phyloP scores from a whole-genome alignment of 2,329 filamentous ascomycete species.

The Ceratocystiopsis minuta region DNA sequence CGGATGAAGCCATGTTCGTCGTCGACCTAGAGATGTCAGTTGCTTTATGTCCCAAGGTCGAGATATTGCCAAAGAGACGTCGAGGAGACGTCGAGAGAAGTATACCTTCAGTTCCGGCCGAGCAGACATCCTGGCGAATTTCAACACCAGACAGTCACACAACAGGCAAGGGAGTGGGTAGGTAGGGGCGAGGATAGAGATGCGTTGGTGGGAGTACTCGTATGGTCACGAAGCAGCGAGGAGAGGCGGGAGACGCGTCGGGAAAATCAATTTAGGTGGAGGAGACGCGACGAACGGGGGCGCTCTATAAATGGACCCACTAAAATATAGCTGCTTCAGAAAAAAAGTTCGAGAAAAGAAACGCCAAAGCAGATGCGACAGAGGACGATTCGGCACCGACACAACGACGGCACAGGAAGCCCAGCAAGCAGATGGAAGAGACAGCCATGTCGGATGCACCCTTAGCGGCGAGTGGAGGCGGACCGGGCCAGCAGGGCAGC shows the following conservation, averaged over 20 bases:
- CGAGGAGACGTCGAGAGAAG: background rate
- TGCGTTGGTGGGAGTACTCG: background rate
- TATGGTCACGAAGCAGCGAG: background rate
- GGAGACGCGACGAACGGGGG: constrained; percentile 2
- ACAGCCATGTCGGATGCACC: too few species aligned
- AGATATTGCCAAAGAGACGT: too few species aligned
- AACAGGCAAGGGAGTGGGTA: too few species aligned
- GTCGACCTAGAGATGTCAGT: constrained; percentile 46
- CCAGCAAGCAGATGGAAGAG: background rate
- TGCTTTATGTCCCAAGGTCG: too few species aligned
- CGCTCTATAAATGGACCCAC: background rate
- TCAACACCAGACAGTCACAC: too few species aligned
- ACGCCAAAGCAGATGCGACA: background rate
- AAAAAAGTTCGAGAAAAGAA: background rate
- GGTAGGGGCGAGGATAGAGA: background rate
- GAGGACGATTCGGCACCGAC: too few species aligned
- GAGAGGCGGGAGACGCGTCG: constrained; percentile 6
- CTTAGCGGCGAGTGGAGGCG: too few species aligned
- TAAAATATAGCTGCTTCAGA: background rate
- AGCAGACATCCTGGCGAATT: constrained; percentile 40
- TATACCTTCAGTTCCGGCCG: constrained; percentile 52
- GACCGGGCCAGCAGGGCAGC: too few species aligned
- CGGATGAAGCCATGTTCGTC: constrained; percentile 95
- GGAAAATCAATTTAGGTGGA: constrained; percentile 7
- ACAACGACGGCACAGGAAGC: background rate